These are phyloP conservation scores for Citrullus amarus DNA, from an alignment of 306 rosid species.

Conservation along the genomic window DNA sequence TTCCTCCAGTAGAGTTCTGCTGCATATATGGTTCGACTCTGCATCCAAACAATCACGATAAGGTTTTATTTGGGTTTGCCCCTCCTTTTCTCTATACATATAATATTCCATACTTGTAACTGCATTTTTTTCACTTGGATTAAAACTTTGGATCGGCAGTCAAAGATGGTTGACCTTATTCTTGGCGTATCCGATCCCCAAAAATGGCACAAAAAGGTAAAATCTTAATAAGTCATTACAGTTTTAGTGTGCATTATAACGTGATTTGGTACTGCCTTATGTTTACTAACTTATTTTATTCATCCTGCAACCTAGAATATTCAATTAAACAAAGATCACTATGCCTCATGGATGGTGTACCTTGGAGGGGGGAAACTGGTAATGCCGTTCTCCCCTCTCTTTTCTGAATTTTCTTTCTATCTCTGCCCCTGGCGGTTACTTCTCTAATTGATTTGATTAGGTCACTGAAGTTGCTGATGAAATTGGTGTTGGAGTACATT, in stretches of 20 bases:
- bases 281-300: neutral
- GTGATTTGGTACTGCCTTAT: neutral
- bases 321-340: slow-evolving; percentile 69
- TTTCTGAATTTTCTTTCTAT: neutral
- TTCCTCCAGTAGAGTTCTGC: slow-evolving; percentile 46
- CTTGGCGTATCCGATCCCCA: slow-evolving; percentile 53
- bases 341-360: slow-evolving; percentile 70
- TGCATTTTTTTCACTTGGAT: neutral
- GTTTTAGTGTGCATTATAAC: slow-evolving; percentile 4
- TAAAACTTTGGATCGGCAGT: slow-evolving; percentile 14
- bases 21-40: slow-evolving; percentile 44
- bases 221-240: slow-evolving; percentile 6
- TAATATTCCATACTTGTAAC: neutral
- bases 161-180: slow-evolving; percentile 35
- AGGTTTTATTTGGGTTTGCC: slow-evolving; percentile 16
- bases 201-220: slow-evolving; percentile 77
- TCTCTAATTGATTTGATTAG: slow-evolving; percentile 22
- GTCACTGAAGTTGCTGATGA: slow-evolving; percentile 63
- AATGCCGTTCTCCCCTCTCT: slow-evolving; percentile 16
- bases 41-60: slow-evolving; percentile 31
- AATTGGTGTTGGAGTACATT: slow-evolving; percentile 88
- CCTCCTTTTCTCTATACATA: neutral
- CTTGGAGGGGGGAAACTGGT: slow-evolving; percentile 85
- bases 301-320: slow-evolving; percentile 43
- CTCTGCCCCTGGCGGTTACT: neutral